A percentile compares a stretch with the other conserved stretches of the same genome.
Evolutionary conservation across 2,329 filamentous ascomycete genomes (phyloP).

Genomic region (Aspergillus felis): DNA sequence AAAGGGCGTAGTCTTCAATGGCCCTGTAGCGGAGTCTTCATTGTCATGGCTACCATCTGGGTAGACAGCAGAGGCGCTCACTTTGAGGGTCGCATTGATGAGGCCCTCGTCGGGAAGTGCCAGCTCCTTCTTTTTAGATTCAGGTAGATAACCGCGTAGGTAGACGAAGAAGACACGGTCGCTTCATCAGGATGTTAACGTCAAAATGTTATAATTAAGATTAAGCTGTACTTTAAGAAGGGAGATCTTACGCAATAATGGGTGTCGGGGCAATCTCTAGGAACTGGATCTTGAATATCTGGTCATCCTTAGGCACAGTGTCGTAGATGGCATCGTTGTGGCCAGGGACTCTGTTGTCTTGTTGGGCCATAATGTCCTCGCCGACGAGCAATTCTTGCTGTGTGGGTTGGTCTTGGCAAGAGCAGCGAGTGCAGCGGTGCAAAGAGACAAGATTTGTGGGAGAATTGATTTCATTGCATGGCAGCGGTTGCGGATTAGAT

Average conservation of each 20-base stretch:
- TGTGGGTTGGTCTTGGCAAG: too few relatives aligned
- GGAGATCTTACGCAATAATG: slow-evolving; percentile 5
- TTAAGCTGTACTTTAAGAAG: background rate
- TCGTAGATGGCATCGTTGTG: slow-evolving; percentile 13
- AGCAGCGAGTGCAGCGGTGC: too few relatives aligned
- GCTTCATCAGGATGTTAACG: slow-evolving; percentile 3
- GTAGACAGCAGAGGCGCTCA: slow-evolving; percentile 11
- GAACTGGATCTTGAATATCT: slow-evolving; percentile 4
- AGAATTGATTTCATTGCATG: too few relatives aligned
- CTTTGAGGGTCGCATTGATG: slow-evolving; percentile 7
- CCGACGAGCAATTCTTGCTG: too few relatives aligned
- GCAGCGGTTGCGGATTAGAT: too few relatives aligned
- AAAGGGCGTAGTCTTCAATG: slow-evolving; percentile 8
- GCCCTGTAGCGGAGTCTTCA: slow-evolving; percentile 1
- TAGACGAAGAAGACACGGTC: slow-evolving; percentile 12
- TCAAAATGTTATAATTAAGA: background rate
- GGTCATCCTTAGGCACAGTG: slow-evolving; percentile 8
- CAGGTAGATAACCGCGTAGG: slow-evolving; percentile 8
- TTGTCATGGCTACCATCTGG: slow-evolving; percentile 5
- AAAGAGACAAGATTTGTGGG: too few relatives aligned
- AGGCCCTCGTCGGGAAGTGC: slow-evolving; percentile 9
- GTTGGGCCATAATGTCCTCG: slow-evolving; percentile 6
- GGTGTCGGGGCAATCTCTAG: slow-evolving; percentile 11
- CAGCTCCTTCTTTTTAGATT: slow-evolving; percentile 12
- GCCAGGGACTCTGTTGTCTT: slow-evolving; percentile 9